Conservation (phyloP, 805 yeast species). For the Ogataea neopini region DNA sequence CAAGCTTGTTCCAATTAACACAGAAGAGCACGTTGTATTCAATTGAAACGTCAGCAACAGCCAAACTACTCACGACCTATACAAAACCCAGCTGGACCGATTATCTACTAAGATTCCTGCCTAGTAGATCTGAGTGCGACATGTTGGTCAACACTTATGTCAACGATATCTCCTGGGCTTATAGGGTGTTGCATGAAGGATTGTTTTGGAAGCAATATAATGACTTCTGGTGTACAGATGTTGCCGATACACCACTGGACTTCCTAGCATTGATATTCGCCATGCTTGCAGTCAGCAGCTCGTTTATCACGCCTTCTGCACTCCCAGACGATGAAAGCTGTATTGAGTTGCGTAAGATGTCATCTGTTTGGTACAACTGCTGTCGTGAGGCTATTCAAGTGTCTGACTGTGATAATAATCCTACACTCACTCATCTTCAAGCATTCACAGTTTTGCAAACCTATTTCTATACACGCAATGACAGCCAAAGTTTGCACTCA, state of each 20-base stretch:
- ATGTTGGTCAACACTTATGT: conserved; percentile 13
- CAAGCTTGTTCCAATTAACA: conserved; percentile 1
- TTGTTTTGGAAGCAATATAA: conserved; percentile 11
- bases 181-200: conserved; percentile 12
- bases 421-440: conserved; percentile 16
- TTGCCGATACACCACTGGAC: conserved; percentile 2
- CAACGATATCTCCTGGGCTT: conserved; percentile 13
- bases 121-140: conserved; percentile 12
- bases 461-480: conserved; percentile 18
- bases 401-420: conserved; percentile 13
- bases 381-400: conserved; percentile 15
- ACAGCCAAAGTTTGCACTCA: conserved; percentile 17
- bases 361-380: conserved; percentile 16
- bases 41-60: not conserved
- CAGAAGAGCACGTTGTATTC: conserved; percentile 4
- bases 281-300: conserved; percentile 15
- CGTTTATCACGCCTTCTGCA: conserved; percentile 4
- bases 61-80: not conserved
- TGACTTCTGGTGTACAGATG: conserved; percentile 7
- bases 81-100: conserved; percentile 5
- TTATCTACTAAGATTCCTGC: conserved; percentile 10
- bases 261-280: conserved; percentile 13
- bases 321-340: conserved; percentile 4
- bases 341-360: conserved; percentile 11
- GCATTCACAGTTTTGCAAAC: conserved; percentile 18